These are phyloP conservation scores for Peziza echinospora DNA, from an alignment of 495 filamentous ascomycete genomes.

Conservation along the genomic window DNA sequence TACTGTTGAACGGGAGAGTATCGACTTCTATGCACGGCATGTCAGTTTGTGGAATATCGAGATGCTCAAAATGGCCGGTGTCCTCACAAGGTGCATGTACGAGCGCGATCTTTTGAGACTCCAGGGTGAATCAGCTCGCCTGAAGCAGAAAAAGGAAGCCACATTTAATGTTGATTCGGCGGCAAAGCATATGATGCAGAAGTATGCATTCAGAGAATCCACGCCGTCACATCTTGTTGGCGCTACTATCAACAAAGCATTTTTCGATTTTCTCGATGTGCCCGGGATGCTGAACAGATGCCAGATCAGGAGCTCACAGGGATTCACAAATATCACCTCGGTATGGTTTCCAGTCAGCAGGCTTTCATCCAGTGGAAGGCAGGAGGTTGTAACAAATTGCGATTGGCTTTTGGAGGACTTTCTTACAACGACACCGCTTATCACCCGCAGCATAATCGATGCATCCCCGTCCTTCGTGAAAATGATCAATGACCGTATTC, in stretches of 20 bases:
- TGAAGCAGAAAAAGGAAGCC: conserved; percentile 28
- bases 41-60: conserved; percentile 93
- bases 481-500: background rate
- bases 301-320: conserved; percentile 52
- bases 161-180: conserved; percentile 47
- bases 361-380: conserved; percentile 56
- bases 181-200: conserved; percentile 51
- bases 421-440: background rate
- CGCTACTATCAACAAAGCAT: conserved; percentile 66
- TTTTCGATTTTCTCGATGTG: conserved; percentile 63
- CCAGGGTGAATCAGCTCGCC: conserved; percentile 27
- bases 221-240: conserved; percentile 67
- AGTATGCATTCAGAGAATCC: conserved; percentile 69
- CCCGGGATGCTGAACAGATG: conserved; percentile 63
- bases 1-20: conserved; percentile 89
- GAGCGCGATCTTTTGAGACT: conserved; percentile 62
- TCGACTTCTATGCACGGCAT: conserved; percentile 85
- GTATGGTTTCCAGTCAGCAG: conserved; percentile 68
- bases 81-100: conserved; percentile 74
- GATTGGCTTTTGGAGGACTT: background rate
- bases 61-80: conserved; percentile 74
- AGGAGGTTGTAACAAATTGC: conserved; percentile 32
- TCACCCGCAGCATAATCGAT: background rate
- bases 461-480: background rate
- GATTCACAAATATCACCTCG: conserved; percentile 59